Evolutionary conservation across 108 stramenopile species (phyloP).

Genomic region (Schizochytrium sp.): DNA sequence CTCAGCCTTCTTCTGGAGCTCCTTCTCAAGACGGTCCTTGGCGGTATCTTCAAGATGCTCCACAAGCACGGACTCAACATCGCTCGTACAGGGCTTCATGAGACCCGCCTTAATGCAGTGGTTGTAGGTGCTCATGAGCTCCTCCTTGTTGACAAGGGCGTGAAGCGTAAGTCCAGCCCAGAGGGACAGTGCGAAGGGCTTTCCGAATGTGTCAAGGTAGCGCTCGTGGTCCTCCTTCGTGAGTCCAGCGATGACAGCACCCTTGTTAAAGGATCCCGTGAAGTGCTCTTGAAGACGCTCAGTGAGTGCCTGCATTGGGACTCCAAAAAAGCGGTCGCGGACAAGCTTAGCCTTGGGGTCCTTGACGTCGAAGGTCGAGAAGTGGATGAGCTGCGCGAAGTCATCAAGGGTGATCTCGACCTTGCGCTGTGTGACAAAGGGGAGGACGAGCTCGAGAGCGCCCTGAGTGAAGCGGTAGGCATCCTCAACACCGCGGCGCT

Average conservation of each 20-base stretch:
- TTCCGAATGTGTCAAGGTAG: constrained; percentile 43
- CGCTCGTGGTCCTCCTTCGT: not conserved
- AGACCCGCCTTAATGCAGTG: constrained; percentile 5
- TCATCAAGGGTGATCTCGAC: constrained; percentile 22
- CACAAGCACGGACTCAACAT: constrained; percentile 9
- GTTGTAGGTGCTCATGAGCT: not conserved
- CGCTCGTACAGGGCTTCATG: constrained; percentile 16
- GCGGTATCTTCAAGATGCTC: not conserved
- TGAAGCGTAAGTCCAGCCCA: constrained; percentile 22
- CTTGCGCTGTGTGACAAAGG: not conserved
- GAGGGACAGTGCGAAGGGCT: constrained; percentile 40
- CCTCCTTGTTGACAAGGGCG: constrained; percentile 35
- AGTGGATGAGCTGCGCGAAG: constrained; percentile 5
- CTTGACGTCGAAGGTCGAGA: constrained; percentile 25
- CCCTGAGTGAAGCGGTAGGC: constrained; percentile 23
- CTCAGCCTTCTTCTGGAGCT: too few species aligned
- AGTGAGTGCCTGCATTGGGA: not conserved
- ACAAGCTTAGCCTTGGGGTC: not conserved
- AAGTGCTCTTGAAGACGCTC: not conserved
- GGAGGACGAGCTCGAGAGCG: constrained; percentile 26
- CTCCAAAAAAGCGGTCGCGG: constrained; percentile 11
- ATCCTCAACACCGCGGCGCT: not conserved
- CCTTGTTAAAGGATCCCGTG: not conserved
- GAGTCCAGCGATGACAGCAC: constrained; percentile 33
- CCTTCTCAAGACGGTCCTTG: too few species aligned